Conservation (phyloP, 306 rosid species). For the Vigna reflexopilosa region DNA sequence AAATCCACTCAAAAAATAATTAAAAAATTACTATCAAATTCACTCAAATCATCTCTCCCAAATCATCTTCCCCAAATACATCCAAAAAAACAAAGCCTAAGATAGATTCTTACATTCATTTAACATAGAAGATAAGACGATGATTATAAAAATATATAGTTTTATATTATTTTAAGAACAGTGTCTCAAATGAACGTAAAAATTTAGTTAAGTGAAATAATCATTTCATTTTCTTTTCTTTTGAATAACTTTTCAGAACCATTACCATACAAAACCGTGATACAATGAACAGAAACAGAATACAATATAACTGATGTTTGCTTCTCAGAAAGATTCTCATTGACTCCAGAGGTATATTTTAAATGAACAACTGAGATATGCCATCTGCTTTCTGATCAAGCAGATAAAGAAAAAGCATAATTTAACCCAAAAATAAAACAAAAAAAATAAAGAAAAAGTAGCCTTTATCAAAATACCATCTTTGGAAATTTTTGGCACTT, state of each 20-base stretch:
- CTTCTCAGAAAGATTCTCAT: constrained; percentile 52
- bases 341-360: constrained; percentile 43
- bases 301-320: constrained; percentile 32
- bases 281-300: constrained; percentile 14
- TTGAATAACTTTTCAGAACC: not conserved
- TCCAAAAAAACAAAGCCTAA: no score
- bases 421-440: not conserved
- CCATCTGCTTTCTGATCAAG: constrained; percentile 40
- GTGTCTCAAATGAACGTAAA: no score
- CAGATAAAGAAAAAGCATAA: constrained; percentile 44
- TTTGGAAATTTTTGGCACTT: constrained; percentile 1
- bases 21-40: no score
- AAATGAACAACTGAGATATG: constrained; percentile 36
- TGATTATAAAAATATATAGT: no score
- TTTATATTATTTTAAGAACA: no score
- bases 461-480: constrained; percentile 30
- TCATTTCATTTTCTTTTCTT: no score
- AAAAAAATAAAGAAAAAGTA: constrained; percentile 30
- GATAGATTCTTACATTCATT: no score
- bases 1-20: no score
- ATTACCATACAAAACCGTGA: constrained; percentile 44
- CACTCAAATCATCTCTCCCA: no score
- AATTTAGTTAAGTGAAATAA: no score
- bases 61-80: no score
- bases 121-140: no score